A percentile compares a stretch with the other conserved stretches of the same genome.
Evolutionary conservation across 352 stramenopile genomes (phyloP).

Genomic region (Globisporangium sylvaticum): DNA sequence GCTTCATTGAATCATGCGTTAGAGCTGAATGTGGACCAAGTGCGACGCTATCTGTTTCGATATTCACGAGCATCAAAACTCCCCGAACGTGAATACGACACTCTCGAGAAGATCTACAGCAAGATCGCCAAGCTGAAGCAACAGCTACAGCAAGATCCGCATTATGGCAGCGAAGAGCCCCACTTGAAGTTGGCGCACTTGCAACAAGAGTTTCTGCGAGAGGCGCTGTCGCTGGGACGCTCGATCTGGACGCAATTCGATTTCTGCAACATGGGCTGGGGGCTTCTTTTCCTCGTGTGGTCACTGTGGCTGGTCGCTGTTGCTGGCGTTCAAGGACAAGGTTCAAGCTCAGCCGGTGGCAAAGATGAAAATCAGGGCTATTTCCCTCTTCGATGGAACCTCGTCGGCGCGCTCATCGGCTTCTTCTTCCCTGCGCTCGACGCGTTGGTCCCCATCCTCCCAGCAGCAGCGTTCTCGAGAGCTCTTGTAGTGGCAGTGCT

Average conservation of each 20-base stretch:
- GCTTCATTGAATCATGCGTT: slow-evolving; percentile 59
- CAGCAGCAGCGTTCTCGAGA: slow-evolving; percentile 11
- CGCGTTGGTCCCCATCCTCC: slow-evolving; percentile 6
- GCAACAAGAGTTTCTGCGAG: slow-evolving; percentile 59
- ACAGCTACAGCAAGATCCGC: slow-evolving; percentile 22
- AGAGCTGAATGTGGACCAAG: slow-evolving; percentile 78
- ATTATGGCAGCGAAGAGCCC: slow-evolving; percentile 21
- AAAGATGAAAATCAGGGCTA: not conserved
- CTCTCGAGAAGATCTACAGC: slow-evolving; percentile 49
- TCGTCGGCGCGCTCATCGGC: slow-evolving; percentile 1
- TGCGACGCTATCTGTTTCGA: slow-evolving; percentile 70
- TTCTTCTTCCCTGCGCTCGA: slow-evolving; percentile 10
- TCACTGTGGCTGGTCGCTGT: slow-evolving; percentile 22
- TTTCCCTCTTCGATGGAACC: slow-evolving; percentile 3
- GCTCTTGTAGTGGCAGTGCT: slow-evolving; percentile 1
- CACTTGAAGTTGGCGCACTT: slow-evolving; percentile 30
- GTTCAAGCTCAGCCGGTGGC: not conserved
- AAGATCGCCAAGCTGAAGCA: slow-evolving; percentile 29
- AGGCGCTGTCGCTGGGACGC: slow-evolving; percentile 58
- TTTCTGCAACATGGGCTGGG: slow-evolving; percentile 69
- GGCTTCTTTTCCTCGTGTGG: slow-evolving; percentile 47
- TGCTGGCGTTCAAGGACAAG: not conserved
- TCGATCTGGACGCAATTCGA: slow-evolving; percentile 89
- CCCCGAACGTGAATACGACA: slow-evolving; percentile 47
- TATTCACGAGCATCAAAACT: slow-evolving; percentile 70